Percentiles rank a stretch among this genome's conserved stretches.
Evolutionary conservation across 257 asterid species (phyloP).

Genomic region (Solanum chmielewskii): DNA sequence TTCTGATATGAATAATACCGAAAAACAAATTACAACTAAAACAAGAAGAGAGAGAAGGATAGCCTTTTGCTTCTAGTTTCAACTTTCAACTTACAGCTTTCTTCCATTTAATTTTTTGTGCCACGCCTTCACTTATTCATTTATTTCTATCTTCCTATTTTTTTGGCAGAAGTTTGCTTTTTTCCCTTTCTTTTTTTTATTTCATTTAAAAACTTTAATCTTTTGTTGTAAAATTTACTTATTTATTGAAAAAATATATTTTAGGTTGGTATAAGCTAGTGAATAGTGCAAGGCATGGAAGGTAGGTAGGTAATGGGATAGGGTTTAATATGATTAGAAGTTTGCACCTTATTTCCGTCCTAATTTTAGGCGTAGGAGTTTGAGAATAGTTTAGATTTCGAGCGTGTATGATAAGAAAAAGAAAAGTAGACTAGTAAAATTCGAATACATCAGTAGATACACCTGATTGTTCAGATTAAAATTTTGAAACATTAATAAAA

Average conservation of each 20-base stretch:
- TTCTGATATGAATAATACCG: accelerated
- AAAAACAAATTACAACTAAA: accelerated
- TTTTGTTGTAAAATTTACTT: neutral
- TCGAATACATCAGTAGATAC: neutral
- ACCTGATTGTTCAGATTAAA: too few species aligned
- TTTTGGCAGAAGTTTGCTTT: constrained; percentile 1
- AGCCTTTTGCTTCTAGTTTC: neutral
- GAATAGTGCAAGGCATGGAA: neutral
- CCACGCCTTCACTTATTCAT: constrained; percentile 21
- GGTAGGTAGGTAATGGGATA: neutral
- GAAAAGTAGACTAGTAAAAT: neutral
- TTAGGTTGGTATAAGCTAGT: neutral
- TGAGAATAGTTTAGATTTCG: neutral
- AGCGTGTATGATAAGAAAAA: neutral
- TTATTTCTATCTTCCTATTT: neutral
- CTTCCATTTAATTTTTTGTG: neutral
- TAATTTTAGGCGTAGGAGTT: neutral
- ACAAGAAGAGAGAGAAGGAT: neutral
- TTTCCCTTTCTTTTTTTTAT: too few species aligned
- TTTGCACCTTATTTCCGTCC: neutral
- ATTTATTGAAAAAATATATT: neutral
- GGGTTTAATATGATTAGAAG: neutral
- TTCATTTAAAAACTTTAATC: neutral
- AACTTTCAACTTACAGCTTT: neutral
- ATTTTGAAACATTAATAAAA: too few species aligned